phyloP scores from a whole-genome alignment of 129 eudicot species.

The Erigeron canadensis region DNA sequence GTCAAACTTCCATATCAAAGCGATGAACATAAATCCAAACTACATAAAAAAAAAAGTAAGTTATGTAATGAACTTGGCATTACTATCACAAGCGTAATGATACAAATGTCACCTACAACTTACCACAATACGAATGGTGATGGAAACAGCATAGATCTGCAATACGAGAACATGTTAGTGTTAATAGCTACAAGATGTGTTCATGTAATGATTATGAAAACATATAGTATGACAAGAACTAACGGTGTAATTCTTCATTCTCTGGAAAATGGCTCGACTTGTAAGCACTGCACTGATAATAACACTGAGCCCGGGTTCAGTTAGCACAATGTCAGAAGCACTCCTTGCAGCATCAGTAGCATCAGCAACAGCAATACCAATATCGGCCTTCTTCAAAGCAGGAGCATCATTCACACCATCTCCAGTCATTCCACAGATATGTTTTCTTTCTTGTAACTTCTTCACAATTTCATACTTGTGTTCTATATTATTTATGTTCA shows the following conservation, averaged over 20 bases:
- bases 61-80: neutral
- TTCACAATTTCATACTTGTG: constrained; percentile 88
- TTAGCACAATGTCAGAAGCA: constrained; percentile 88
- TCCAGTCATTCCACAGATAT: constrained; percentile 90
- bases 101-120: constrained; percentile 33
- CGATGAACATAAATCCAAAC: constrained; percentile 94
- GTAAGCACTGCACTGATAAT: constrained; percentile 88
- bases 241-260: constrained; percentile 89
- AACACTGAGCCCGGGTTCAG: constrained; percentile 87
- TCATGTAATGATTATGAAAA: too few relatives aligned
- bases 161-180: constrained; percentile 13
- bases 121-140: constrained; percentile 99
- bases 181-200: neutral
- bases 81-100: neutral
- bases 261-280: constrained; percentile 85
- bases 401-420: constrained; percentile 97
- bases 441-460: constrained; percentile 85
- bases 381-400: constrained; percentile 82
- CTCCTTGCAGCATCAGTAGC: constrained; percentile 92
- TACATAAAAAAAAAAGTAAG: constrained; percentile 32
- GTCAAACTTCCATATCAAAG: constrained; percentile 95
- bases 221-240: constrained; percentile 16
- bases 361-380: constrained; percentile 87
- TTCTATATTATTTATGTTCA: constrained; percentile 39
- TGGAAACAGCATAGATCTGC: constrained; percentile 96